Conservation (phyloP, 352 stramenopile species). For the Phytophthora pluvialis region DNA sequence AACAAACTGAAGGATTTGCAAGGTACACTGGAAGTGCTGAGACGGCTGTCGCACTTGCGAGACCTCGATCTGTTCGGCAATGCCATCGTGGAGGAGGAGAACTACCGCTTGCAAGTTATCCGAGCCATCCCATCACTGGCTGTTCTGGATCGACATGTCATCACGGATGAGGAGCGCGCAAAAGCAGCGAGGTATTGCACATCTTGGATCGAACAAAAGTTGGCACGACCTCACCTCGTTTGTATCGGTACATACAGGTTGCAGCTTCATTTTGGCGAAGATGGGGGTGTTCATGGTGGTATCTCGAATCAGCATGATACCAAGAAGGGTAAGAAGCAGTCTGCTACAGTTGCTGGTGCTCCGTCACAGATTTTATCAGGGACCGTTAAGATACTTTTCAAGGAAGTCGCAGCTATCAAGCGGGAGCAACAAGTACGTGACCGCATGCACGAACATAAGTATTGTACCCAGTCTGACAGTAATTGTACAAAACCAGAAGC, state of each 20-base stretch:
- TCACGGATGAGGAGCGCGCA: slow-evolving; percentile 72
- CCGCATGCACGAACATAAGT: not conserved
- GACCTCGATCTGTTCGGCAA: slow-evolving; percentile 88
- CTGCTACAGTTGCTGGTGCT: slow-evolving; percentile 28
- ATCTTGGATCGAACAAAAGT: too few relatives aligned
- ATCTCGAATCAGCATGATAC: not conserved
- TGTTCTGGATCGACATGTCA: slow-evolving; percentile 80
- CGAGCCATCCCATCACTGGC: slow-evolving; percentile 72
- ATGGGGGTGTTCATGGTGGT: slow-evolving; percentile 8
- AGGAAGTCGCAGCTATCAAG: slow-evolving; percentile 60
- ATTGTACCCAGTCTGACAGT: not conserved
- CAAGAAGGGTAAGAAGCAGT: slow-evolving; percentile 35
- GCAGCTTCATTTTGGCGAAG: slow-evolving; percentile 25
- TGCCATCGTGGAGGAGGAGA: slow-evolving; percentile 80
- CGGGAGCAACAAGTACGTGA: slow-evolving; percentile 45
- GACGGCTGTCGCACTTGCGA: slow-evolving; percentile 65
- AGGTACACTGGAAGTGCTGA: slow-evolving; percentile 51
- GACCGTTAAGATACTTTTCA: slow-evolving; percentile 76
- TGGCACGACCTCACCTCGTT: not conserved
- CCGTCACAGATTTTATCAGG: slow-evolving; percentile 62
- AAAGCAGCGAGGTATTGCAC: slow-evolving; percentile 42
- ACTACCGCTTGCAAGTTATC: slow-evolving; percentile 87
- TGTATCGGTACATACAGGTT: slow-evolving; percentile 15
- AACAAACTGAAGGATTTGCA: slow-evolving; percentile 87
- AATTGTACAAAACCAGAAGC: slow-evolving; percentile 25